Evolutionary conservation across 345 rosid genomes (phyloP).

Genomic region (Populus davidiana): DNA sequence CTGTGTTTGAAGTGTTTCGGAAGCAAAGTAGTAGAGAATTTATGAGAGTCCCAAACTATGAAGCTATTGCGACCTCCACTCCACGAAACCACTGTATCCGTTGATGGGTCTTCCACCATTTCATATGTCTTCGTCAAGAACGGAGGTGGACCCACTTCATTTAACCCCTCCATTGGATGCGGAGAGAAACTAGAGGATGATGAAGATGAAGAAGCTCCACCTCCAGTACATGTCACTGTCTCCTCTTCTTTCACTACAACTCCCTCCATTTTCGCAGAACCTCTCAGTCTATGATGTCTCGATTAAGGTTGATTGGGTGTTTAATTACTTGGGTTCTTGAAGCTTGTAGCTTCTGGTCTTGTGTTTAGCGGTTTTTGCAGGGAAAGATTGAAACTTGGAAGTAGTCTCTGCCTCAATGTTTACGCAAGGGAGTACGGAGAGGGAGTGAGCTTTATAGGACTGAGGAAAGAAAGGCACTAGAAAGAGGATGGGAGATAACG

Average conservation of each 20-base stretch:
- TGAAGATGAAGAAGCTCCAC: constrained; percentile 30
- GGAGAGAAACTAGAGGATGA: constrained; percentile 45
- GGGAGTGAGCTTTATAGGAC: background rate
- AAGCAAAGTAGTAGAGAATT: constrained; percentile 23
- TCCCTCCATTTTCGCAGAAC: constrained; percentile 25
- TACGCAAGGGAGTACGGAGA: background rate
- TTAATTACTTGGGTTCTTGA: background rate
- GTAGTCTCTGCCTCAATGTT: too few relatives aligned
- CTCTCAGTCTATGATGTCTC: too few relatives aligned
- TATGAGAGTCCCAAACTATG: constrained; percentile 27
- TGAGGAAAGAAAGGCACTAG: constrained; percentile 20
- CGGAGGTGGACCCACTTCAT: constrained; percentile 64
- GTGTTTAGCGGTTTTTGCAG: too few relatives aligned
- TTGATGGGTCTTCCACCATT: constrained; percentile 29
- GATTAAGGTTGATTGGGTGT: background rate
- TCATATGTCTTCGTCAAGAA: constrained; percentile 25
- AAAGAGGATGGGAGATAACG: background rate
- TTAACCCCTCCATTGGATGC: constrained; percentile 67
- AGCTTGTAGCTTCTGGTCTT: too few relatives aligned
- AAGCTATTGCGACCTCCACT: constrained; percentile 27
- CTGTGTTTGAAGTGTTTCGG: constrained; percentile 32
- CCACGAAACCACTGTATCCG: constrained; percentile 27
- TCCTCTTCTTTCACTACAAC: constrained; percentile 40
- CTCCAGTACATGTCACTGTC: constrained; percentile 22
- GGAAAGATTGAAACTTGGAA: background rate